phyloP scores from a whole-genome alignment of 2,329 filamentous ascomycete species.

The Didymosphaeria variabile region DNA sequence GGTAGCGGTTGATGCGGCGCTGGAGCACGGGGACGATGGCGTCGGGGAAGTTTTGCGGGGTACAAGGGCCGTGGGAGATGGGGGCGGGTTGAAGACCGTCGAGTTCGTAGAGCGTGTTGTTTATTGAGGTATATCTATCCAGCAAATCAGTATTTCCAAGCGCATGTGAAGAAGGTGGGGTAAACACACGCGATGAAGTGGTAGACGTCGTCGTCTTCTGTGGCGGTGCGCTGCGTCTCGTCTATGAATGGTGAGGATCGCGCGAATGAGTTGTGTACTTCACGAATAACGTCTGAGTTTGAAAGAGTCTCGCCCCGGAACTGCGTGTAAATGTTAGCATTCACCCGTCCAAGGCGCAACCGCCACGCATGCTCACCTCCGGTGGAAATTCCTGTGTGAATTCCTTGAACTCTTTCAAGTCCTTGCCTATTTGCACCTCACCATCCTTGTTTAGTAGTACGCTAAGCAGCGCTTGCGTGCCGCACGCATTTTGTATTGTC shows the following conservation, averaged over 20 bases:
- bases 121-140: slow-evolving; percentile 75
- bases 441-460: slow-evolving; percentile 86
- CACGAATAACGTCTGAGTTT: slow-evolving; percentile 67
- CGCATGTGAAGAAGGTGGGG: background rate
- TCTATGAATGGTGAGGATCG: slow-evolving; percentile 89
- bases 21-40: slow-evolving; percentile 89
- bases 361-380: slow-evolving; percentile 49
- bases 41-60: slow-evolving; percentile 74
- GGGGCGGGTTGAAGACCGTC: slow-evolving; percentile 94
- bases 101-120: slow-evolving; percentile 86
- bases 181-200: slow-evolving; percentile 81
- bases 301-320: slow-evolving; percentile 75
- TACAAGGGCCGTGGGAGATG: slow-evolving; percentile 84
- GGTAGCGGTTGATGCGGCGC: slow-evolving; percentile 84
- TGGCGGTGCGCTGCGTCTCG: slow-evolving; percentile 78
- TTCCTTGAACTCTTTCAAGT: slow-evolving; percentile 81
- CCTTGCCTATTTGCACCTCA: slow-evolving; percentile 74
- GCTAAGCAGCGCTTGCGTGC: slow-evolving; percentile 91
- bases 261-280: slow-evolving; percentile 90
- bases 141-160: slow-evolving; percentile 17
- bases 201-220: slow-evolving; percentile 88
- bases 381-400: slow-evolving; percentile 85
- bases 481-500: slow-evolving; percentile 98
- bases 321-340: slow-evolving; percentile 57
- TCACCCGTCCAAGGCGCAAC: background rate